These are phyloP conservation scores for Crepidotus variabilis DNA, from an alignment of 768 basidiomycete genomes.

Conservation along the genomic window DNA sequence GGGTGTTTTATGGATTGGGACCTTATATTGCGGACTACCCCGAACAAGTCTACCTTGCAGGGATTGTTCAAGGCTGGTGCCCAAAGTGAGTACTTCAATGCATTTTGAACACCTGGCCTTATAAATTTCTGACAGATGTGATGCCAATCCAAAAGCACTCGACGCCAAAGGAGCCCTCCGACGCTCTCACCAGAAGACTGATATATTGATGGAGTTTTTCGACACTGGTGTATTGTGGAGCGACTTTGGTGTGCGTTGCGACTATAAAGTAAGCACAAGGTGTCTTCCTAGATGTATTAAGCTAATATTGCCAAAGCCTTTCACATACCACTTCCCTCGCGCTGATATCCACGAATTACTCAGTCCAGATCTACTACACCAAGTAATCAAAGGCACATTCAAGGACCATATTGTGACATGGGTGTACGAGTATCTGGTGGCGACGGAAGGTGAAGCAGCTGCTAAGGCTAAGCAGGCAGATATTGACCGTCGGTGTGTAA, in stretches of 20 bases:
- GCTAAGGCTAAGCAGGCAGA: constrained; percentile 4
- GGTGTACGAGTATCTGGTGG: constrained; percentile 3
- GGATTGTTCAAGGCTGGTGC: constrained; percentile 23
- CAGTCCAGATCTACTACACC: background rate
- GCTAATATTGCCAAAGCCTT: background rate
- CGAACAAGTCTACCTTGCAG: constrained; percentile 26
- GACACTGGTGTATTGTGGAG: constrained; percentile 28
- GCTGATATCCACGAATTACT: constrained; percentile 6
- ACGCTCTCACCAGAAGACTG: constrained; percentile 19
- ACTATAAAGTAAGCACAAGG: constrained; percentile 24
- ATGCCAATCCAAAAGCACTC: constrained; percentile 16
- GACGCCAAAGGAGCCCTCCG: constrained; percentile 12
- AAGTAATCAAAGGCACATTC: background rate
- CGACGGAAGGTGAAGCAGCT: background rate
- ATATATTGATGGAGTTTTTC: constrained; percentile 20
- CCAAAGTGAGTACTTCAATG: constrained; percentile 3
- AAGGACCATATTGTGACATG: constrained; percentile 7
- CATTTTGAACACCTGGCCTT: too few species aligned
- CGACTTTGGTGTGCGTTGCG: constrained; percentile 26
- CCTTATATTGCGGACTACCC: constrained; percentile 38
- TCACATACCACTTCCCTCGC: constrained; percentile 2
- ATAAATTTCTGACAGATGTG: constrained; percentile 16
- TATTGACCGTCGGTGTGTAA: constrained; percentile 6
- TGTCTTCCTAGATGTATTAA: too few species aligned
- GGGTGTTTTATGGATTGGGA: constrained; percentile 26